phyloP scores from a whole-genome alignment of 768 basidiomycete species.

The Tulasnella sp. region DNA sequence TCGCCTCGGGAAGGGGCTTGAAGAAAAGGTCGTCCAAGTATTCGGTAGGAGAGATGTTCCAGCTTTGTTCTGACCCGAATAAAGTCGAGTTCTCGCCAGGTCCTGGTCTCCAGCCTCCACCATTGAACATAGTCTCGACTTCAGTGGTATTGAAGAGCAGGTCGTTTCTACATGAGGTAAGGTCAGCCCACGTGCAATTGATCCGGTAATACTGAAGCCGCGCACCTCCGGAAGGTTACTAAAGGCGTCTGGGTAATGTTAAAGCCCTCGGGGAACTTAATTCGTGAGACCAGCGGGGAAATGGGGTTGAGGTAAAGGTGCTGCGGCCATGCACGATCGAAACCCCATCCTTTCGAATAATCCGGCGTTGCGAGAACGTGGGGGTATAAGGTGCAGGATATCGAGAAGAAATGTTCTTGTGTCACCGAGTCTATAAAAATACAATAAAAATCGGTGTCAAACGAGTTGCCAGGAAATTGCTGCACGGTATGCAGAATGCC shows the following conservation, averaged over 20 bases:
- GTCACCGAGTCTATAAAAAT: slow-evolving; percentile 60
- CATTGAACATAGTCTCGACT: slow-evolving; percentile 52
- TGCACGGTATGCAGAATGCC: slow-evolving; percentile 9
- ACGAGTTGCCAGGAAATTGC: not conserved
- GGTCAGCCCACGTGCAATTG: not conserved
- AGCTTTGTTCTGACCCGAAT: slow-evolving; percentile 60
- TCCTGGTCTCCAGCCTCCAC: slow-evolving; percentile 37
- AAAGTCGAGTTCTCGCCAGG: slow-evolving; percentile 46
- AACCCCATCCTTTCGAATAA: slow-evolving; percentile 56
- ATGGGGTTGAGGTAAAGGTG: slow-evolving; percentile 62
- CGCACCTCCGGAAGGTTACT: slow-evolving; percentile 57
- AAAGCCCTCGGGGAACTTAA: slow-evolving; percentile 57
- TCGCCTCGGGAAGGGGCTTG: slow-evolving; percentile 51
- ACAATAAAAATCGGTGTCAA: not conserved
- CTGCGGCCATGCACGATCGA: slow-evolving; percentile 68
- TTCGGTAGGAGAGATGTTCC: slow-evolving; percentile 57
- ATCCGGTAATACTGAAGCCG: not conserved
- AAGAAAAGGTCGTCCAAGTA: slow-evolving; percentile 57
- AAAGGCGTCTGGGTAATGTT: slow-evolving; percentile 62
- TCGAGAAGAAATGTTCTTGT: slow-evolving; percentile 74
- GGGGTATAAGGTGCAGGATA: slow-evolving; percentile 67
- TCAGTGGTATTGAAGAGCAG: slow-evolving; percentile 57
- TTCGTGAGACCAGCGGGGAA: slow-evolving; percentile 53
- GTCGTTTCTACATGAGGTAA: slow-evolving; percentile 51
- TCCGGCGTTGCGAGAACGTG: slow-evolving; percentile 69